A percentile compares a stretch with the other conserved stretches of the same genome.
These are phyloP conservation scores for Neurospora cerealis DNA, from an alignment of 495 filamentous ascomycete species.

Conservation along the genomic window DNA sequence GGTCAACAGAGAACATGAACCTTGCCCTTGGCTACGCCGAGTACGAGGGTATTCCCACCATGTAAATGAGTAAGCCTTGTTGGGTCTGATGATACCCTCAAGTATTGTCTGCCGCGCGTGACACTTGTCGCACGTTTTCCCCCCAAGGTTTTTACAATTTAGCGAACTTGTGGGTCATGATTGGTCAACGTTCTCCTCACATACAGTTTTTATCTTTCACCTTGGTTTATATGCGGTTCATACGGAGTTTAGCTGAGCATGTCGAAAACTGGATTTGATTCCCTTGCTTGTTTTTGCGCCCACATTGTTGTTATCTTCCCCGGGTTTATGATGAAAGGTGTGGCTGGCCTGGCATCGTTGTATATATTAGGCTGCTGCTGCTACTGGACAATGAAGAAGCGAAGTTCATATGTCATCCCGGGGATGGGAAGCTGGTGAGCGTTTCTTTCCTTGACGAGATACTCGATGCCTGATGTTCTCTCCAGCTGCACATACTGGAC, in stretches of 20 bases:
- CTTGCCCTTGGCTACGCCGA: conserved; percentile 85
- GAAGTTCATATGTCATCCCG: not conserved
- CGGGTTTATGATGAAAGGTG: not conserved
- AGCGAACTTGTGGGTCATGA: not conserved
- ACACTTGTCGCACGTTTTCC: not conserved
- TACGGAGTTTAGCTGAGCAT: not conserved
- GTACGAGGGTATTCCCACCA: conserved; percentile 75
- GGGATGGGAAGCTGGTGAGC: not conserved
- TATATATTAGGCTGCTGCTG: not conserved
- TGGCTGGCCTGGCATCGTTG: not conserved
- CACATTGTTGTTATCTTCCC: not conserved
- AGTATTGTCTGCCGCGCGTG: not conserved
- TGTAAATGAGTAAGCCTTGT: conserved; percentile 14
- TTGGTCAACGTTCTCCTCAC: not conserved
- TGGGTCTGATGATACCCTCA: not conserved
- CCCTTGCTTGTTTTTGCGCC: not conserved
- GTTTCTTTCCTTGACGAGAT: not conserved
- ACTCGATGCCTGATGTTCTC: not conserved
- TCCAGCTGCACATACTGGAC: not conserved
- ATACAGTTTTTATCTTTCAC: not conserved
- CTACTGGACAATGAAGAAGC: not conserved
- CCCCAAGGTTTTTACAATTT: not conserved
- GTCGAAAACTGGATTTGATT: not conserved
- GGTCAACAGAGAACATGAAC: conserved; percentile 84
- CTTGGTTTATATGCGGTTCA: not conserved